Conservation (phyloP, 345 rosid genomes). For the Rhodamnia argentea region DNA sequence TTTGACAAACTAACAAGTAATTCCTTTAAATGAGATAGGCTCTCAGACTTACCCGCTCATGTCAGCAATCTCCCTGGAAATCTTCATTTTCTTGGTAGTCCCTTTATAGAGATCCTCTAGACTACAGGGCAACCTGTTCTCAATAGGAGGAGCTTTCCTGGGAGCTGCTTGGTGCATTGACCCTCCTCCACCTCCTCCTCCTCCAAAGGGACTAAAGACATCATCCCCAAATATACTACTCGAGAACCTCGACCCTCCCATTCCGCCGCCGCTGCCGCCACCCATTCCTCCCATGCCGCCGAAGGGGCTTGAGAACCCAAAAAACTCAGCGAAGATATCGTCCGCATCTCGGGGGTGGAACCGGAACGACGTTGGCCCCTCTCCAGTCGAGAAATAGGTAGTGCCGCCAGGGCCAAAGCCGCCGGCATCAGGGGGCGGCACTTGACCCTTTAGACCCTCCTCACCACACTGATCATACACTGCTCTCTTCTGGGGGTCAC, state of each 20-base stretch:
- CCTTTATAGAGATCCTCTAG: constrained; percentile 81
- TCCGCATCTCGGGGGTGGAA: constrained; percentile 65
- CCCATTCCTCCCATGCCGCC: constrained; percentile 34
- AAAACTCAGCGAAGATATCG: constrained; percentile 70
- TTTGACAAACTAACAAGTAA: neutral
- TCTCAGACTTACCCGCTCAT: constrained; percentile 44
- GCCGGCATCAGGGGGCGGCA: constrained; percentile 62
- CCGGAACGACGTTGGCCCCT: constrained; percentile 41
- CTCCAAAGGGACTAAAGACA: constrained; percentile 35
- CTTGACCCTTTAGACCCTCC: constrained; percentile 74
- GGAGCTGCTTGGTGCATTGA: constrained; percentile 5
- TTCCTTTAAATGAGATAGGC: neutral
- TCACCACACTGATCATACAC: constrained; percentile 81
- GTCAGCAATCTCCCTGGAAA: constrained; percentile 69
- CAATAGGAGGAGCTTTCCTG: constrained; percentile 54
- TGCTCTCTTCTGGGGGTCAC: constrained; percentile 77
- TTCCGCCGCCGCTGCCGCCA: constrained; percentile 18
- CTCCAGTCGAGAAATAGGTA: constrained; percentile 62
- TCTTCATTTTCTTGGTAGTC: constrained; percentile 76
- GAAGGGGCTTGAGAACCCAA: constrained; percentile 52
- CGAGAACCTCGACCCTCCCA: constrained; percentile 32
- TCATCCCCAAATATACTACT: constrained; percentile 65
- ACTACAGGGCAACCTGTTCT: constrained; percentile 48
- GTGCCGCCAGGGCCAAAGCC: constrained; percentile 29
- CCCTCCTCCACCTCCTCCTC: constrained; percentile 23